Percentiles rank a stretch among this genome's conserved stretches.
Conservation (phyloP, 2,329 filamentous ascomycete species). For the Fonsecaea pugnacius region DNA sequence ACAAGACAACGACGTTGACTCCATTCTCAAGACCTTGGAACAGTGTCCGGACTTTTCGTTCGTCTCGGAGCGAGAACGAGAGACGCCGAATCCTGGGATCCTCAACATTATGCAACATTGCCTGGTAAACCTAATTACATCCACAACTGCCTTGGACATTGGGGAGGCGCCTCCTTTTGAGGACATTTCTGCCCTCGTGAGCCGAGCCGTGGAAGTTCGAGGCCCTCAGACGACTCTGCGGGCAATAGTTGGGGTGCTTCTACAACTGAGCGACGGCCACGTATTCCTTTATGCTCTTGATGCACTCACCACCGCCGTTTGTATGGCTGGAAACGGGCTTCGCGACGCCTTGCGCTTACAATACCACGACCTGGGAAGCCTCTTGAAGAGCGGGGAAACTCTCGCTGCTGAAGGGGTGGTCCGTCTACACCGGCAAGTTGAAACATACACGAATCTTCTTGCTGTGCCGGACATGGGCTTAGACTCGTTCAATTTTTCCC, state of each 20-base stretch:
- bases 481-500: constrained; percentile 28
- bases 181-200: constrained; percentile 48
- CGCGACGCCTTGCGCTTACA: constrained; percentile 47
- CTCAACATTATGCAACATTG: constrained; percentile 22
- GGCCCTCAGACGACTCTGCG: constrained; percentile 47
- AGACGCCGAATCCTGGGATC: background rate
- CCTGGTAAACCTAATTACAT: constrained; percentile 24
- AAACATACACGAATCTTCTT: constrained; percentile 43
- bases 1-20: constrained; percentile 21
- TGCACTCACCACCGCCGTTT: constrained; percentile 49
- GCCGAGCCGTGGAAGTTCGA: constrained; percentile 46
- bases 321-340: constrained; percentile 48
- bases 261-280: constrained; percentile 47
- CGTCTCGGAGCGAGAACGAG: constrained; percentile 11
- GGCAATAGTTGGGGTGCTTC: constrained; percentile 49
- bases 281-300: constrained; percentile 51
- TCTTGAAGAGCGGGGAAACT: constrained; percentile 50
- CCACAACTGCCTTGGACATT: background rate
- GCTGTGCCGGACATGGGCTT: constrained; percentile 31
- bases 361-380: constrained; percentile 46
- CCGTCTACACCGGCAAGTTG: constrained; percentile 51
- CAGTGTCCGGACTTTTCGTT: constrained; percentile 26
- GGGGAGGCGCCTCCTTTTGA: constrained; percentile 56
- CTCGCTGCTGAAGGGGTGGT: constrained; percentile 51
- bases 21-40: constrained; percentile 12